Evolutionary conservation across 2,329 filamentous ascomycete genomes (phyloP).

Genomic region (Rhexocercosporidium sp.): DNA sequence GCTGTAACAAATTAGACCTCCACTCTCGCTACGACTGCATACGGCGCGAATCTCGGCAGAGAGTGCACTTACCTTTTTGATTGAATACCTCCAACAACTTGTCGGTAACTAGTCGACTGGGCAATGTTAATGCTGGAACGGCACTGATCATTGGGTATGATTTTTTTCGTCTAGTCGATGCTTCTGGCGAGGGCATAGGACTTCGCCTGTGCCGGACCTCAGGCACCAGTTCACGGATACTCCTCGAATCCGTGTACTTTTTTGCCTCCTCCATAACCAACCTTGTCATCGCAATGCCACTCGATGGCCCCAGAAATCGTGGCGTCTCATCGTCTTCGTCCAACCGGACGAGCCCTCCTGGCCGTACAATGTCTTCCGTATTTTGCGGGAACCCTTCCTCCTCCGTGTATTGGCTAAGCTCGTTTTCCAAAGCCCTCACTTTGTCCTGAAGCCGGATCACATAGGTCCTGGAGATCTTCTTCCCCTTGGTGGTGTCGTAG

Average conservation of each 20-base stretch:
- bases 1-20: slow-evolving; percentile 56
- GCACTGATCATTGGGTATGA: slow-evolving; percentile 91
- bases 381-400: slow-evolving; percentile 75
- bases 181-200: slow-evolving; percentile 67
- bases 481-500: slow-evolving; percentile 86
- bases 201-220: slow-evolving; percentile 68
- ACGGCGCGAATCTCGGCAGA: neutral
- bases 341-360: slow-evolving; percentile 83
- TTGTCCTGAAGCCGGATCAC: slow-evolving; percentile 90
- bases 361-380: slow-evolving; percentile 84
- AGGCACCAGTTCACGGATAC: slow-evolving; percentile 90
- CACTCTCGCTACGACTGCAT: neutral
- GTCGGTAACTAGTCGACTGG: slow-evolving; percentile 74
- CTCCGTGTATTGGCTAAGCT: slow-evolving; percentile 79
- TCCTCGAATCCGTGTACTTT: slow-evolving; percentile 87
- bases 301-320: slow-evolving; percentile 90
- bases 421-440: slow-evolving; percentile 80
- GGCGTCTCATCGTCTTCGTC: slow-evolving; percentile 84
- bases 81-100: slow-evolving; percentile 84
- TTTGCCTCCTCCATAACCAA: slow-evolving; percentile 97
- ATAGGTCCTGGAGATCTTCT: slow-evolving; percentile 87
- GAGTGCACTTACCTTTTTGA: slow-evolving; percentile 68
- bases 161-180: slow-evolving; percentile 69
- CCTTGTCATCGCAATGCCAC: slow-evolving; percentile 92
- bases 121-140: slow-evolving; percentile 76